Conservation (phyloP, 441 rosid genomes). For the Syzygium malaccense region DNA sequence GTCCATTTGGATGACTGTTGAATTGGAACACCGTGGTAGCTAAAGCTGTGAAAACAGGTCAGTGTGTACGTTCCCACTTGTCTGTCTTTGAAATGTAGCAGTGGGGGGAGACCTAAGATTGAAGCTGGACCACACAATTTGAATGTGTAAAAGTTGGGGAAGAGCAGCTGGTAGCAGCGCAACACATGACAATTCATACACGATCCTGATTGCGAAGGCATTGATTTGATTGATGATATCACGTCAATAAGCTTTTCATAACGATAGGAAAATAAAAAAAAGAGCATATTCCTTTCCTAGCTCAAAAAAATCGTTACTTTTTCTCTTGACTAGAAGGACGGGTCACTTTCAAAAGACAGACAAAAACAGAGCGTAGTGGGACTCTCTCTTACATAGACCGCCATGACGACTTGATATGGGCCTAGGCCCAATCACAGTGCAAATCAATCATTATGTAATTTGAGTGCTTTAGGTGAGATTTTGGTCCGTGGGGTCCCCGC, state of each 20-base stretch:
- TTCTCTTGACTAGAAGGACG: background rate
- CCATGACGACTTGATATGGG: background rate
- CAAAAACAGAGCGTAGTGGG: background rate
- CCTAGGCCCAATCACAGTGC: background rate
- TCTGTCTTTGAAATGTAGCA: background rate
- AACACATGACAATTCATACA: background rate
- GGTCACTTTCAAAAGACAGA: background rate
- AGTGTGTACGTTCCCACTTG: background rate
- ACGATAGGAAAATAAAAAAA: background rate
- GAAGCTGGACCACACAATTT: background rate
- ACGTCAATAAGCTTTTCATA: background rate
- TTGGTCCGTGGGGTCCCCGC: background rate
- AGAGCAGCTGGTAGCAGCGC: background rate
- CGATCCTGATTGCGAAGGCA: background rate
- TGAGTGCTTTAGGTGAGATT: background rate
- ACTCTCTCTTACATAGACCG: background rate
- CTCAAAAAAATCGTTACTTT: background rate
- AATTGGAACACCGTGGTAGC: background rate
- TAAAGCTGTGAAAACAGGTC: background rate
- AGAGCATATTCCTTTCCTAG: background rate
- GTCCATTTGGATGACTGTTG: background rate
- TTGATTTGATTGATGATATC: background rate
- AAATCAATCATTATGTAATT: background rate
- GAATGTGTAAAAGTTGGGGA: background rate
- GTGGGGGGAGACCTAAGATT: background rate